phyloP scores from a whole-genome alignment of 129 eudicot species.

The Flaveria brownii region DNA sequence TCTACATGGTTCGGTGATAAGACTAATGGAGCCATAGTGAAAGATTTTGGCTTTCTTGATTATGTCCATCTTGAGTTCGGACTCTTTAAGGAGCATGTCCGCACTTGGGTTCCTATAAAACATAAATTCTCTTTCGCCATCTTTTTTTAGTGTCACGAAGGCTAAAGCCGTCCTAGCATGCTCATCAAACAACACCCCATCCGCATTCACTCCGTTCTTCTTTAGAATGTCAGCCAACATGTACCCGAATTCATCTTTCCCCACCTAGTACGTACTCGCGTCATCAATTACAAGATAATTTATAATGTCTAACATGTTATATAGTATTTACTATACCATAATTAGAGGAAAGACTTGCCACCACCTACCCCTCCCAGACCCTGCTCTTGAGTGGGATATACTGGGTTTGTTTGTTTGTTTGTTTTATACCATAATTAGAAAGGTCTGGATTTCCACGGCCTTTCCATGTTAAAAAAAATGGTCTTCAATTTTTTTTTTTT shows the following conservation, averaged over 20 bases:
- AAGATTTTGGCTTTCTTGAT: conserved; percentile 57
- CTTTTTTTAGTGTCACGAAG: conserved; percentile 58
- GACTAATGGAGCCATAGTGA: conserved; percentile 77
- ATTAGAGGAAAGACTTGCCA: no score
- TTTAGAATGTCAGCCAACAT: conserved; percentile 68
- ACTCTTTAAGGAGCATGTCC: conserved; percentile 65
- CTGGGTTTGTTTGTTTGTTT: no score
- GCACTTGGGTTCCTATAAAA: conserved; percentile 87
- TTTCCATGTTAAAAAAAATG: no score
- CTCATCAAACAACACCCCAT: conserved; percentile 59
- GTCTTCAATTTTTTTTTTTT: no score
- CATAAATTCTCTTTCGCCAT: conserved; percentile 85
- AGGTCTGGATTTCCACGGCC: no score
- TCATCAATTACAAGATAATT: not conserved
- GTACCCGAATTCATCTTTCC: conserved; percentile 73
- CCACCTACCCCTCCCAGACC: no score
- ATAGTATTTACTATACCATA: no score
- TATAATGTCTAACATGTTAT: not conserved
- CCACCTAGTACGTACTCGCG: conserved; percentile 37
- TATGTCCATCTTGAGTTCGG: conserved; percentile 58
- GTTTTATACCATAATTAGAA: no score
- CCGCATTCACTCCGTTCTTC: conserved; percentile 56
- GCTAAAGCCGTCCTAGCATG: conserved; percentile 78
- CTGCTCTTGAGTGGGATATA: no score
- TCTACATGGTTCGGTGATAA: conserved; percentile 68